Evolutionary conservation across 257 asterid species (phyloP).

Genomic region (Solanum commersonii): DNA sequence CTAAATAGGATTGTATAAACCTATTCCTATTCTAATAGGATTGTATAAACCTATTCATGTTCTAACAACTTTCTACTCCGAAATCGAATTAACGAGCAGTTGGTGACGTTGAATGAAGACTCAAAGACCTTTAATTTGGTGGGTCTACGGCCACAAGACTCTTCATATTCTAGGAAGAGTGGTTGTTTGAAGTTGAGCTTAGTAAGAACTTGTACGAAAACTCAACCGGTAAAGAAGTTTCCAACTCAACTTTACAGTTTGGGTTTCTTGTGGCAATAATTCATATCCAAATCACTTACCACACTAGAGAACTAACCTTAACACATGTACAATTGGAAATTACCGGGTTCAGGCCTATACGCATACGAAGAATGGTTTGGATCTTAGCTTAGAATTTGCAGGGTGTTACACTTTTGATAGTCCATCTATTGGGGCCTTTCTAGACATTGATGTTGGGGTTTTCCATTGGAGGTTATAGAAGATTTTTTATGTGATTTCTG

Average conservation of each 20-base stretch:
- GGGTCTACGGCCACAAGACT: neutral
- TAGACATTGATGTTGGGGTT: neutral
- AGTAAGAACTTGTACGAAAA: neutral
- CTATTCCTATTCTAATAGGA: too few relatives aligned
- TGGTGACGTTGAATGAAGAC: neutral
- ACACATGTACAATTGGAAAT: neutral
- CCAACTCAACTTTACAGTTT: neutral
- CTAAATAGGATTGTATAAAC: too few relatives aligned
- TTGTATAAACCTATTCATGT: neutral
- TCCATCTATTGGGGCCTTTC: neutral
- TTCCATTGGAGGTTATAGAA: neutral
- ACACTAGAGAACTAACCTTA: neutral
- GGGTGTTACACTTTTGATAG: neutral
- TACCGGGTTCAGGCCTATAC: neutral
- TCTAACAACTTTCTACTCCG: neutral
- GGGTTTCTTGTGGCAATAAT: too few relatives aligned
- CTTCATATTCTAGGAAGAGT: neutral
- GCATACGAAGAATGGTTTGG: neutral
- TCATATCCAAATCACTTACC: neutral
- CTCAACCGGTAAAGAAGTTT: neutral
- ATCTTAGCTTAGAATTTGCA: neutral
- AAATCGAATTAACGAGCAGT: neutral
- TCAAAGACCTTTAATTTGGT: neutral
- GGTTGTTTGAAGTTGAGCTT: neutral
- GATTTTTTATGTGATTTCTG: neutral